Base-by-base conservation (phyloP, 768 basidiomycete species). In the Pleurotus tuoliensis region DNA sequence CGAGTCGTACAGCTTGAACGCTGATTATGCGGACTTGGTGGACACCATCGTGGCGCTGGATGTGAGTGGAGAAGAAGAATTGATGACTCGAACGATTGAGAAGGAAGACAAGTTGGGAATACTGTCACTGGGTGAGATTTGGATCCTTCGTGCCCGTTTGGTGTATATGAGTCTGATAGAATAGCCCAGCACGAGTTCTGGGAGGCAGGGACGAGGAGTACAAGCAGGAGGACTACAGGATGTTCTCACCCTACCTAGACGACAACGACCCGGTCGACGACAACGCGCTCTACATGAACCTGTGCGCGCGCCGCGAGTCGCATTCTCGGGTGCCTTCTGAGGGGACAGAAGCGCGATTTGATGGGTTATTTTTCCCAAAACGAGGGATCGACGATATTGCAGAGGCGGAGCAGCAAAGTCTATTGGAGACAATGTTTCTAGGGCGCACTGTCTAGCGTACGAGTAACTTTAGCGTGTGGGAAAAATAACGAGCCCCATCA, bases 41-140 rank as follows among this genome's bases (percentile, higher is more conserved):
- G 41, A 30, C 22, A 24, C 16, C 46, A 8, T n/a, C 2, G 11
- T 18, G n/a, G 22, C 37, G 39, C 15, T 54, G 12, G 34, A 24
- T 11, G 45, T 59, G 53, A 27, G 63, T 41, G 62, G 63, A 48
- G 68, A 72, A 62, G 67, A 66, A 58, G 64, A 64, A 56, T 56
- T 64, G 49, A 70, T 69, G 27, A 64, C 72, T 46, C 72, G 73
- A 50, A 63, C 62, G 52, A 69, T 77, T 49, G 69, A 69, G 58
- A 68, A 66, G 20, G 80, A 81, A 59, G 81, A 82, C 67, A 81
- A 80, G 68, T 61, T 80, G 58, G 81, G 81, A 25, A 69, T 80
- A 22, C 65, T 82, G 55, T 69, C 74, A 49, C 63, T 80, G 37
- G 67, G 80, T 79, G 64, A 50, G 78, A 16, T 34, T 34, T 34